Evolutionary conservation across 208 protist species (phyloP).

Genomic region (Wallacemonas sp.): DNA sequence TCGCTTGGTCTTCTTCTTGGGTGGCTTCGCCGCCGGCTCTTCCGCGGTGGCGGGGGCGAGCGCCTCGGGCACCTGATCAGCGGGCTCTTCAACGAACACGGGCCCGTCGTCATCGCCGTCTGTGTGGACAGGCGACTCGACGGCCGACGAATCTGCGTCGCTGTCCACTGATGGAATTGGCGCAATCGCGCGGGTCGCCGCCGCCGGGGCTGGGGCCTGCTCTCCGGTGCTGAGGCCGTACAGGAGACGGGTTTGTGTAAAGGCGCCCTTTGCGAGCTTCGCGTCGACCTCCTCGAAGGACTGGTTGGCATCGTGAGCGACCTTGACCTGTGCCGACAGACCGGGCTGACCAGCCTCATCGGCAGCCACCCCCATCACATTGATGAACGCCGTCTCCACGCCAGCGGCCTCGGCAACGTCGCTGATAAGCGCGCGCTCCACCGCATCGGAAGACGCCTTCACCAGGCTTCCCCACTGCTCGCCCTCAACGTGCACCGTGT

Average conservation of each 20-base stretch:
- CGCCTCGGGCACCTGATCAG: background rate
- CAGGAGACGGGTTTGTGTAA: constrained; percentile 27
- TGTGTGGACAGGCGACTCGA: background rate
- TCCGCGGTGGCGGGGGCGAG: background rate
- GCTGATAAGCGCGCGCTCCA: constrained; percentile 46
- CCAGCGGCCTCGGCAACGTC: constrained; percentile 36
- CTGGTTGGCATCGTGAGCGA: constrained; percentile 24
- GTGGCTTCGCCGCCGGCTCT: background rate
- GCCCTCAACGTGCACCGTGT: constrained; percentile 22
- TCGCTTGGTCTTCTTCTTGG: constrained; percentile 6
- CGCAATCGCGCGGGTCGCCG: background rate
- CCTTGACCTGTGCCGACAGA: constrained; percentile 28
- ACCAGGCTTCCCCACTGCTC: constrained; percentile 35
- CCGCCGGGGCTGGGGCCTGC: background rate
- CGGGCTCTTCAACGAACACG: background rate
- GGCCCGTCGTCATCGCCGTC: background rate
- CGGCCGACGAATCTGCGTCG: constrained; percentile 4
- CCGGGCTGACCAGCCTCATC: constrained; percentile 1
- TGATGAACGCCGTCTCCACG: constrained; percentile 34
- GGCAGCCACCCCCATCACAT: constrained; percentile 26
- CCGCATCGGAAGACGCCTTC: constrained; percentile 16
- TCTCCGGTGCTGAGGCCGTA: background rate
- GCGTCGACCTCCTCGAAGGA: constrained; percentile 15
- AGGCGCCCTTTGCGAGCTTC: constrained; percentile 22
- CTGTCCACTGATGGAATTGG: constrained; percentile 1